phyloP scores from a whole-genome alignment of 768 basidiomycete species.

The Mrakia hoshinonis region DNA sequence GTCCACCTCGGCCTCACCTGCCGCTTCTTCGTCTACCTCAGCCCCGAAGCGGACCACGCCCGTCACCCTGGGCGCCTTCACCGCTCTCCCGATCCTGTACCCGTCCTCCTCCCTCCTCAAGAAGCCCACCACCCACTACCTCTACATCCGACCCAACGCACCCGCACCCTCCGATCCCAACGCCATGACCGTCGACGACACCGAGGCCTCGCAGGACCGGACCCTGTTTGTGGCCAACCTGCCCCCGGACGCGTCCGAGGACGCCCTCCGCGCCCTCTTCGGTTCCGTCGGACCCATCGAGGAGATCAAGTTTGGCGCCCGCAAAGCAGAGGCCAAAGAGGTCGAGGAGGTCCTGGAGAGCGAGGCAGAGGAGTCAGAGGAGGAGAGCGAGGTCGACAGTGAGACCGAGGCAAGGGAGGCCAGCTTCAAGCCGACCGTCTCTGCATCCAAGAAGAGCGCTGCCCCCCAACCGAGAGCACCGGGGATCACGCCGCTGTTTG shows the following conservation, averaged over 20 bases:
- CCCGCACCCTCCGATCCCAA: conserved; percentile 31
- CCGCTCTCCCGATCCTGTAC: conserved; percentile 19
- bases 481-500: conserved; percentile 54
- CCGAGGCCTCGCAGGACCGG: conserved; percentile 47
- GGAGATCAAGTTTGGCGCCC: conserved; percentile 53
- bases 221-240: conserved; percentile 84
- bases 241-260: conserved; percentile 76
- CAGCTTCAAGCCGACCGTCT: conserved; percentile 34
- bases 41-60: neutral
- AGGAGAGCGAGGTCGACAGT: conserved; percentile 31
- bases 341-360: conserved; percentile 20
- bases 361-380: conserved; percentile 33
- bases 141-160: conserved; percentile 67
- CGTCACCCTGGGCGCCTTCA: conserved; percentile 10
- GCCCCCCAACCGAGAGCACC: conserved; percentile 43
- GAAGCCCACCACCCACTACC: conserved; percentile 49
- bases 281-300: conserved; percentile 69
- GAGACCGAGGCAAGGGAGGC: conserved; percentile 27
- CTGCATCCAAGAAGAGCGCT: conserved; percentile 32
- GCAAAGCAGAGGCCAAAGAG: conserved; percentile 31
- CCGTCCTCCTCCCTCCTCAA: neutral
- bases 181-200: conserved; percentile 15
- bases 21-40: neutral
- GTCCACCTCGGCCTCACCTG: neutral
- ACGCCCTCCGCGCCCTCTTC: conserved; percentile 70